These are phyloP conservation scores for Boechera stricta DNA, from an alignment of 345 rosid genomes.

Conservation along the genomic window DNA sequence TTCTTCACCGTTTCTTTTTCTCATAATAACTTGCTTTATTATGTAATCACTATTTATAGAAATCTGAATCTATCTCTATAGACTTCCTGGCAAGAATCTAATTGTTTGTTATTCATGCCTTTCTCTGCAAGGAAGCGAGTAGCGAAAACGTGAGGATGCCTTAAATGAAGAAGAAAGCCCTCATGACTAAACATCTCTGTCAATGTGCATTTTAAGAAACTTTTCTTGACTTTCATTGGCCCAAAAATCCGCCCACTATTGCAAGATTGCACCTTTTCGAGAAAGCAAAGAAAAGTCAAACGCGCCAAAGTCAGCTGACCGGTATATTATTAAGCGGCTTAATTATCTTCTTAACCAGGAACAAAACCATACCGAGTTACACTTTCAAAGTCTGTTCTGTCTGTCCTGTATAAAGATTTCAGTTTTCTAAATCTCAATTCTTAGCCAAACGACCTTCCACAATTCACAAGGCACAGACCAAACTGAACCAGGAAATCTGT, in stretches of 20 bases:
- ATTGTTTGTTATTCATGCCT: slow-evolving; percentile 20
- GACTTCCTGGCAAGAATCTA: not conserved
- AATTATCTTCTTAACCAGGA: not conserved
- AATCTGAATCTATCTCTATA: not conserved
- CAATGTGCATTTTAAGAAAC: slow-evolving; percentile 31
- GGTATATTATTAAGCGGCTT: slow-evolving; percentile 13
- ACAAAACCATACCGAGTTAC: slow-evolving; percentile 7
- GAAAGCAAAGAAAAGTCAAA: slow-evolving; percentile 39
- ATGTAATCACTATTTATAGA: not conserved
- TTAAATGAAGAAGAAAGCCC: slow-evolving; percentile 37
- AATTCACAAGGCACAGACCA: slow-evolving; percentile 15
- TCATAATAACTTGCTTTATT: slow-evolving; percentile 6
- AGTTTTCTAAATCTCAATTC: slow-evolving; percentile 8
- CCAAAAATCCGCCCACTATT: slow-evolving; percentile 31
- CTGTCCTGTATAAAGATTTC: not conserved
- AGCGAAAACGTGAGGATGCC: slow-evolving; percentile 32
- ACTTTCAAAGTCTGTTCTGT: not conserved
- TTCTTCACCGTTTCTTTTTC: not conserved
- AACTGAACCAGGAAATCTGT: slow-evolving; percentile 6
- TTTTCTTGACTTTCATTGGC: slow-evolving; percentile 33
- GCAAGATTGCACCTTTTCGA: slow-evolving; percentile 26
- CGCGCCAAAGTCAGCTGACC: slow-evolving; percentile 29
- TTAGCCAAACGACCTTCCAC: slow-evolving; percentile 6
- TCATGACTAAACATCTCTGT: slow-evolving; percentile 34
- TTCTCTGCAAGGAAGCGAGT: slow-evolving; percentile 28